Evolutionary conservation across 345 rosid genomes (phyloP), one percentile per base, ranked within the genome.

Genomic region (Heritiera littoralis): DNA sequence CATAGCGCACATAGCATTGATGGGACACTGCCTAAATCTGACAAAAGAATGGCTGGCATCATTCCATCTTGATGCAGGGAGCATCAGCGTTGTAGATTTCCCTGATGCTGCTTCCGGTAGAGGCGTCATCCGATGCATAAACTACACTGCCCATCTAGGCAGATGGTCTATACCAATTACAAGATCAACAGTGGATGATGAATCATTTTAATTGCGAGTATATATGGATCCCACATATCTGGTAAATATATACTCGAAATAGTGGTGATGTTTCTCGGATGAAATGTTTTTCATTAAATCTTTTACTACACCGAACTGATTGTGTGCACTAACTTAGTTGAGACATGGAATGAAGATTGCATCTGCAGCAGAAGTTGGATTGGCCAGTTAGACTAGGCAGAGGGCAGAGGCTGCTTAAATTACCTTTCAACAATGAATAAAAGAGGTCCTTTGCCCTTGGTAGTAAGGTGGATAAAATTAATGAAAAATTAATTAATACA

Each of bases 151-250:
- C 75, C 99, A 92, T 80, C 82, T 93, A 38, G 98, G 99, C 69
- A 90, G 98, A 87, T 95, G 98, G 99, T 88, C 93, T 2, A 89
- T 95, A 70, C 98, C 98, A 28, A 95, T 95, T 77, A 91, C 93
- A 52, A 93, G 83, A 81, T 77, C 90, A 61, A 76, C 84, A 17
- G 66, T 66, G 56, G 86, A 87, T 80, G 88, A 89, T 45, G 93
- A 88, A 81, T 85, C 79, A 18, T 89, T 85, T 77, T 88, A 78
- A 81, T 32, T 58, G 45, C 63, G 61, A 73, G 72, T 6, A 40
- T 74, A 35, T 59, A 48, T 83, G n/a, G 7, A 52, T 23, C 61
- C 23, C 30, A 46, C 41, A 30, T 23, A 49, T 11, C n/a, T 41
- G 20, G 35, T 41, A 59, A 41, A 35, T 2, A 43, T 4, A 46